A percentile compares a stretch with the other conserved stretches of the same genome.
Conservation (phyloP, 2,329 filamentous ascomycete genomes). For the Colletotrichum lindemuthianum region DNA sequence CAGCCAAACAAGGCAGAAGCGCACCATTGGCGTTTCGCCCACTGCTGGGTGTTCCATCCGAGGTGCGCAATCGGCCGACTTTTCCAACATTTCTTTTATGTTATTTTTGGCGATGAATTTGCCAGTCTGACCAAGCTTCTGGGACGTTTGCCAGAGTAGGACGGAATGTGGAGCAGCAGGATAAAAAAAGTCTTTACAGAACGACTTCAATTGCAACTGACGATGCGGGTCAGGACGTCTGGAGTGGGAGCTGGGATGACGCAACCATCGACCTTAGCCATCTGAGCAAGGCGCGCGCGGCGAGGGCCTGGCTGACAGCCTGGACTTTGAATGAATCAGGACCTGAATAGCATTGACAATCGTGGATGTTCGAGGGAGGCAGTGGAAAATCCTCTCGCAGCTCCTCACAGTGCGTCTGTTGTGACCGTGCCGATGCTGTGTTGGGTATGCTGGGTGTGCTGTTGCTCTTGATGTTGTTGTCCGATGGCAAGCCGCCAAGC, state of each 20-base stretch:
- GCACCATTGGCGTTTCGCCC: neutral
- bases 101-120: neutral
- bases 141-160: neutral
- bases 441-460: neutral
- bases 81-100: constrained; percentile 2
- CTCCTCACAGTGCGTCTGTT: constrained; percentile 14
- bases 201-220: too few species aligned
- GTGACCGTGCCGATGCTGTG: neutral
- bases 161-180: neutral
- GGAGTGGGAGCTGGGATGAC: constrained; percentile 11
- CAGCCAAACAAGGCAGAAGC: neutral
- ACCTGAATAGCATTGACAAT: neutral
- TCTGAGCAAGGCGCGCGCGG: neutral
- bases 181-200: constrained; percentile 4
- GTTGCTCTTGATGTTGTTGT: constrained; percentile 1
- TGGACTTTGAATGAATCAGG: neutral
- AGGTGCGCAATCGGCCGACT: neutral
- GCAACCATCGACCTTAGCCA: constrained; percentile 12
- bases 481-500: constrained; percentile 9
- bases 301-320: neutral
- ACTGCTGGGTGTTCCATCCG: neutral
- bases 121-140: neutral
- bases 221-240: neutral
- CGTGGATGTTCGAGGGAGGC: constrained; percentile 11
- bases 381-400: neutral